Conservation (phyloP, 768 basidiomycete species). For the Boletus huronensis region DNA sequence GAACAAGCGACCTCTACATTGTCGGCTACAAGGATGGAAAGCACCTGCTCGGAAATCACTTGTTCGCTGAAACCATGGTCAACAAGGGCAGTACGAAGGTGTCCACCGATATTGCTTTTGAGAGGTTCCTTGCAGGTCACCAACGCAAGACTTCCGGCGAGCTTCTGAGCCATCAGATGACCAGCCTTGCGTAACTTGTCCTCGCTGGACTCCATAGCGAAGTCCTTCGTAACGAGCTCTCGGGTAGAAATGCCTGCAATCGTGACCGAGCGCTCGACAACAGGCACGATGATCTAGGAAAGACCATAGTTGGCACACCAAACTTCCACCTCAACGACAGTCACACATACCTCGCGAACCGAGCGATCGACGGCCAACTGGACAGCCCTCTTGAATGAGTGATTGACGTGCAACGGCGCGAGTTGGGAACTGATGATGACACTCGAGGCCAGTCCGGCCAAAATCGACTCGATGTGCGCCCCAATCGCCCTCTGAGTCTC, state of each 20-base stretch:
- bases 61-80: constrained; percentile 91
- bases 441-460: constrained; percentile 63
- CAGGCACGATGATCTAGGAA: constrained; percentile 85
- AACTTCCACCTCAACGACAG: not conserved
- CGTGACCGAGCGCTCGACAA: constrained; percentile 96
- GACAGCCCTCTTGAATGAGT: constrained; percentile 85
- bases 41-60: constrained; percentile 77
- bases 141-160: constrained; percentile 92
- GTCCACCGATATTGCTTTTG: constrained; percentile 85
- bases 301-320: not conserved
- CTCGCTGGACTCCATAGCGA: constrained; percentile 88
- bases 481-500: constrained; percentile 68
- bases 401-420: constrained; percentile 69
- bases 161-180: constrained; percentile 94
- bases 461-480: constrained; percentile 78
- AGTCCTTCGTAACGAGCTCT: constrained; percentile 94
- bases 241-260: constrained; percentile 97
- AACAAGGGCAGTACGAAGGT: constrained; percentile 75
- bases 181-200: constrained; percentile 88
- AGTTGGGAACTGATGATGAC: constrained; percentile 79
- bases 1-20: constrained; percentile 92
- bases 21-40: constrained; percentile 78
- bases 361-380: constrained; percentile 90
- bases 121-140: constrained; percentile 99
- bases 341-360: constrained; percentile 74